Evolutionary conservation across 2,329 filamentous ascomycete genomes (phyloP).

Genomic region (Ambrosiella cleistominuta): DNA sequence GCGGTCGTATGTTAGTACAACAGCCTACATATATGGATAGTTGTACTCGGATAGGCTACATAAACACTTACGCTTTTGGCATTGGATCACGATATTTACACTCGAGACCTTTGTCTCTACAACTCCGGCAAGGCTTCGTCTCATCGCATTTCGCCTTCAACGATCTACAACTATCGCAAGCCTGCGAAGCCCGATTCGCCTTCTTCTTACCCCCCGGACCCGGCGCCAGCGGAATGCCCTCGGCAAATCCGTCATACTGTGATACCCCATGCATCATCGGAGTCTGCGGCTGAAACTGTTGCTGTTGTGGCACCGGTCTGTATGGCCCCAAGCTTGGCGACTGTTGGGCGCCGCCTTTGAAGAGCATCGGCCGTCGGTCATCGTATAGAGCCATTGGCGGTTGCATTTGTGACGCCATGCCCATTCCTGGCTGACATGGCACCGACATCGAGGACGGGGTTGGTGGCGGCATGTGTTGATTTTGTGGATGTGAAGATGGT

Average conservation of each 20-base stretch:
- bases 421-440: background rate
- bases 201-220: constrained; percentile 32
- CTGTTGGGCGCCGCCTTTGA: background rate
- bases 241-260: background rate
- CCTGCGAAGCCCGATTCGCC: constrained; percentile 52
- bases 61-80: constrained; percentile 58
- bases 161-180: constrained; percentile 76
- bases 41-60: background rate
- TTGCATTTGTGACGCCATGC: background rate
- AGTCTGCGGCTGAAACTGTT: constrained; percentile 1
- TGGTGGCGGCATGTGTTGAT: background rate
- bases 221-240: background rate
- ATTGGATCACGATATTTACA: constrained; percentile 85
- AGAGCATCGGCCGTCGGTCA: background rate
- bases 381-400: background rate
- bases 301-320: background rate
- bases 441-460: background rate
- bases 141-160: constrained; percentile 89
- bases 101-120: constrained; percentile 65
- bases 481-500: background rate
- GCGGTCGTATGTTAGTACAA: background rate
- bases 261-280: constrained; percentile 6
- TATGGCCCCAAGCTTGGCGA: background rate
- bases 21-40: background rate
- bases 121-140: constrained; percentile 66